phyloP scores from a whole-genome alignment of 2,329 filamentous ascomycete genomes.

The Zasmidium angulare region DNA sequence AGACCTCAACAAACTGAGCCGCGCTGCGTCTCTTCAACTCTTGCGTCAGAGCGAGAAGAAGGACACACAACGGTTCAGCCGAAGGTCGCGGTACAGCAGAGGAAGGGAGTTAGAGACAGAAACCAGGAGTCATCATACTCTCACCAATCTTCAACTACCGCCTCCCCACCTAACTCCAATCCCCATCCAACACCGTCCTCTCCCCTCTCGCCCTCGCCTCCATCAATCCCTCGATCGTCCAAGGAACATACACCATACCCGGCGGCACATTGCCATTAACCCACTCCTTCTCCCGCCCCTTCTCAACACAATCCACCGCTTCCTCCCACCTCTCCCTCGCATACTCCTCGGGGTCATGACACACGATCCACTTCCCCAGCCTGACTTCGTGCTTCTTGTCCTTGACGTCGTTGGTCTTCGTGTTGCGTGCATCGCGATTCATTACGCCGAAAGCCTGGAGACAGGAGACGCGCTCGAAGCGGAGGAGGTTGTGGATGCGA shows the following conservation, averaged over 20 bases:
- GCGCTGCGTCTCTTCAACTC: too few species aligned
- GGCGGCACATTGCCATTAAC: neutral
- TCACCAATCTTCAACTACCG: too few species aligned
- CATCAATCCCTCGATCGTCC: slow-evolving; percentile 8
- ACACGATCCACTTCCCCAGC: slow-evolving; percentile 7
- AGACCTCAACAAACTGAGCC: too few species aligned
- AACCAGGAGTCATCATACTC: too few species aligned
- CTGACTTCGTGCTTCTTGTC: slow-evolving; percentile 2
- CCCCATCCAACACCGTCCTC: slow-evolving; percentile 5
- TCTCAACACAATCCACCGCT: slow-evolving; percentile 1
- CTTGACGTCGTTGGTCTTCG: slow-evolving; percentile 4
- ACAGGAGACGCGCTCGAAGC: slow-evolving; percentile 22
- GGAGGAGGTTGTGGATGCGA: slow-evolving; percentile 35
- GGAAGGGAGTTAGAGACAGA: too few species aligned
- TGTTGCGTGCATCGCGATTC: slow-evolving; percentile 12
- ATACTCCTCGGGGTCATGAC: slow-evolving; percentile 10
- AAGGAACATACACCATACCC: slow-evolving; percentile 4
- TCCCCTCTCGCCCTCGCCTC: slow-evolving; percentile 1
- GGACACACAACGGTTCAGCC: too few species aligned
- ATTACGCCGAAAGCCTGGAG: slow-evolving; percentile 20
- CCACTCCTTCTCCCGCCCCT: neutral
- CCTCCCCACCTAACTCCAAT: slow-evolving; percentile 4
- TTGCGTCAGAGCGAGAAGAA: too few species aligned
- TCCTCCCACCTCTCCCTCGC: slow-evolving; percentile 3
- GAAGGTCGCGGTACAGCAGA: too few species aligned